Base-by-base conservation (phyloP, 257 asterid species). In the Thymus quinquecostatus region DNA sequence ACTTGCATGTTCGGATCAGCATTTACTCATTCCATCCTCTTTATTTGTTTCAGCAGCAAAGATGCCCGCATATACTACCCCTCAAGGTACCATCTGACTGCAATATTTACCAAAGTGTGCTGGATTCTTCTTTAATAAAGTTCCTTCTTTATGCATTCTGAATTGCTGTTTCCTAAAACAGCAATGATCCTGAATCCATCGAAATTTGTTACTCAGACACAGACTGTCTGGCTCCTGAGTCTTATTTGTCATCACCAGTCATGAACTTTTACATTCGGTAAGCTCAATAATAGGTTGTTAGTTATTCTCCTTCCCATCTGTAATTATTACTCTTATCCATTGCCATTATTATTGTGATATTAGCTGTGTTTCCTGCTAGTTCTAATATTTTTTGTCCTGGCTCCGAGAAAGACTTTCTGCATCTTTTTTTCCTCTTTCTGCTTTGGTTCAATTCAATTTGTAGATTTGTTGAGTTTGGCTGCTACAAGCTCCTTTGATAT, bases 191-290 rank as follows among this genome's bases (percentile, higher is more conserved):
- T 6, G 81, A 84, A 75, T 81, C 96, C 38, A 53, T 90, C 74
- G 96, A 92, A 81, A 87, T 95, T 66, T 72, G 77, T 66, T 75
- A 71, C 77, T 78, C 89, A 11, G 97, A 92, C 89, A 68, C 89
- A 86, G 82, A 87, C 30, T 88, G 96, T 75, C 89, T 95, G 80
- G 87, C 87, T 64, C 98, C 99, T 2, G 89, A 83, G 79, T 66
- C 88, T 56, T 95, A 81, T 82, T 72, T 95, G 82, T 83, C 98
- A 55, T 95, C 98, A 66, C 75, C 87, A 65, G 87, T 92, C 77
- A 89, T 92, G 92, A 95, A 95, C 74, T 92, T 89, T 83, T 95
- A 95, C 84, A 89, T 92, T 58, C 79, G 90, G 99, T 95, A 82
- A 83, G 92, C 43, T 76, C 66, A 27, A 21, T 68, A 40, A 47